Evolutionary conservation across 495 filamentous ascomycete genomes (phyloP), one percentile per base, ranked within the genome.

Genomic region (Cryomyces antarcticus): DNA sequence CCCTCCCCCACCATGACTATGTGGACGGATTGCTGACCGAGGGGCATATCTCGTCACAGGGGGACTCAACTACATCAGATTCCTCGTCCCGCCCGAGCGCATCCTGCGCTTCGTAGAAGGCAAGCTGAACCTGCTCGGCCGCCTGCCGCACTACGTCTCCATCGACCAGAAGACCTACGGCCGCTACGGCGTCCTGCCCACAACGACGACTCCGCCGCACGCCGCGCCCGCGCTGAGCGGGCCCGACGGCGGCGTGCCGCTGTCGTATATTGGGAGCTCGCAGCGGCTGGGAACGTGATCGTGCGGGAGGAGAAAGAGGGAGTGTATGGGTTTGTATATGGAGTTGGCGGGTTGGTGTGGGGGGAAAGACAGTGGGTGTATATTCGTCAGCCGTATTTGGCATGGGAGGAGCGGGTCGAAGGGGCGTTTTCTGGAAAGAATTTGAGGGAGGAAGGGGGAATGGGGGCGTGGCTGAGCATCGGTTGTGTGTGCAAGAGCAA

Each of bases 151-250:
- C 59, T 95, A 92, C 52, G 77, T 95, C 11, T 86, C 80, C 13
- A 73, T 95, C 9, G 86, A 95, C 53, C 86, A 93, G 56, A 93
- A 92, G 70, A 92, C 80, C n/a, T 92, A 84, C 53, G 86, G 86
- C n/a, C 70, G 86, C 39, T 93, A 88, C 54, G 86, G 86, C 0
- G 82, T 95, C 12, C 62, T 95, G 17, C 86, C 86, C 2, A 73
- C 73, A 0, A 66, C 63, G 29, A 65, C 48, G 13, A 62, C 58
- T 37, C 45, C 58, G 3, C 49, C 52, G 11, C 12, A 41, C n/a
- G 30, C 55, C 17, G 37, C 55, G 4, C 48, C 45, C 27, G 55
- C 49, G n/a, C 69, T 68, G 39, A 54, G 57, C 36, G 57, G 59
- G 9, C 11, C 9, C 10, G 38, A 39, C 27, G 38, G 38, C 24